Evolutionary conservation across 495 filamentous ascomycete species (phyloP).

Genomic region (Bacidia gigantensis): DNA sequence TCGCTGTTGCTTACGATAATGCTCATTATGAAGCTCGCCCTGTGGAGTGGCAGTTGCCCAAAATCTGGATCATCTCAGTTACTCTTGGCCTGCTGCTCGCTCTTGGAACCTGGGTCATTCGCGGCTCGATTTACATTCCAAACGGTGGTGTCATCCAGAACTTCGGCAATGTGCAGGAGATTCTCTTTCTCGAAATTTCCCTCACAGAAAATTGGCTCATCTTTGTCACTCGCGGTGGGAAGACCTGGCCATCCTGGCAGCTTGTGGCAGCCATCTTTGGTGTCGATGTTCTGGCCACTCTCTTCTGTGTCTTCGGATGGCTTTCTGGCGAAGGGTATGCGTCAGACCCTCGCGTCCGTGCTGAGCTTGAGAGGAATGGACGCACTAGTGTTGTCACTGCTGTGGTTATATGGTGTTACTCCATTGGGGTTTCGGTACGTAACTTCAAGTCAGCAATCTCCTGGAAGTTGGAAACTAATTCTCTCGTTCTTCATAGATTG

Average conservation of each 20-base stretch:
- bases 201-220: constrained; percentile 71
- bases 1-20: constrained; percentile 66
- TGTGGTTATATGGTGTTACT: constrained; percentile 66
- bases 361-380: constrained; percentile 41
- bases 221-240: constrained; percentile 61
- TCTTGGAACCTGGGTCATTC: constrained; percentile 54
- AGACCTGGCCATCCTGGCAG: constrained; percentile 61
- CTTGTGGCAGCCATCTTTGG: constrained; percentile 55
- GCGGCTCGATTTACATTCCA: constrained; percentile 48
- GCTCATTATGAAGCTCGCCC: constrained; percentile 58
- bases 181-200: constrained; percentile 61
- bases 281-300: constrained; percentile 55
- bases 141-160: constrained; percentile 64
- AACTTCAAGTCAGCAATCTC: too few species aligned
- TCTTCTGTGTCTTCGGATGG: constrained; percentile 67
- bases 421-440: constrained; percentile 50
- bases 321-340: constrained; percentile 32
- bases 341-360: constrained; percentile 25
- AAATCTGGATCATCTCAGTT: constrained; percentile 65
- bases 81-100: constrained; percentile 53
- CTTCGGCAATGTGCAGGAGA: constrained; percentile 55
- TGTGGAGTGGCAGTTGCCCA: constrained; percentile 65
- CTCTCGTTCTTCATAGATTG: constrained; percentile 26
- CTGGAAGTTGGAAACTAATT: constrained; percentile 3
- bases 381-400: constrained; percentile 63